Percentiles rank a stretch among this genome's conserved stretches.
Conservation (phyloP, 2,329 filamentous ascomycete genomes). For the Colletotrichum scovillei region DNA sequence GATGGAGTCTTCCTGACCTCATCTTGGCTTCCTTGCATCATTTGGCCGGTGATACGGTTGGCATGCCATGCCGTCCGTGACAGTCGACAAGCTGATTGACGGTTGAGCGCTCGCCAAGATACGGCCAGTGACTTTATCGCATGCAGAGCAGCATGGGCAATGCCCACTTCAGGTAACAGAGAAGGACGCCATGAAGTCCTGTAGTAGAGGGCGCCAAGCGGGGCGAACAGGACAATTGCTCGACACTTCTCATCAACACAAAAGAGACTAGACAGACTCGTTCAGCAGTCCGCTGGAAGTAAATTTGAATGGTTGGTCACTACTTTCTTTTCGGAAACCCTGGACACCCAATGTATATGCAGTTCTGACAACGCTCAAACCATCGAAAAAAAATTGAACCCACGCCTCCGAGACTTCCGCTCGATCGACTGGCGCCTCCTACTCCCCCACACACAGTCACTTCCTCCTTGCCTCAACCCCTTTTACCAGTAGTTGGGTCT, state of each 20-base stretch:
- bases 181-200: no score
- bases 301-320: not conserved
- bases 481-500: constrained; percentile 70
- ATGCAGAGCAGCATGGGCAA: no score
- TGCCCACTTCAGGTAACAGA: no score
- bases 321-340: not conserved
- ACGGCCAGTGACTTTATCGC: no score
- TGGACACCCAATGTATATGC: constrained; percentile 33
- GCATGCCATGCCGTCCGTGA: no score
- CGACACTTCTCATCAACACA: not conserved
- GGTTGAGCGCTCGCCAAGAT: no score
- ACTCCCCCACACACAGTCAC: not conserved
- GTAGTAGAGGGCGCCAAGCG: not conserved
- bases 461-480: not conserved
- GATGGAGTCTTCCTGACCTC: no score
- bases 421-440: not conserved
- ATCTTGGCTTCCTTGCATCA: no score
- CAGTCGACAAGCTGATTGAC: no score
- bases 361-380: constrained; percentile 33
- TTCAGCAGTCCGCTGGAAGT: constrained; percentile 9
- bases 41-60: no score
- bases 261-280: not conserved
- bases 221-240: not conserved
- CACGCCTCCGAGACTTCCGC: not conserved
- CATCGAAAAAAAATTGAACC: constrained; percentile 3